Conservation (phyloP, 176 grass and related monocot genomes). For the Oryza nivara region DNA sequence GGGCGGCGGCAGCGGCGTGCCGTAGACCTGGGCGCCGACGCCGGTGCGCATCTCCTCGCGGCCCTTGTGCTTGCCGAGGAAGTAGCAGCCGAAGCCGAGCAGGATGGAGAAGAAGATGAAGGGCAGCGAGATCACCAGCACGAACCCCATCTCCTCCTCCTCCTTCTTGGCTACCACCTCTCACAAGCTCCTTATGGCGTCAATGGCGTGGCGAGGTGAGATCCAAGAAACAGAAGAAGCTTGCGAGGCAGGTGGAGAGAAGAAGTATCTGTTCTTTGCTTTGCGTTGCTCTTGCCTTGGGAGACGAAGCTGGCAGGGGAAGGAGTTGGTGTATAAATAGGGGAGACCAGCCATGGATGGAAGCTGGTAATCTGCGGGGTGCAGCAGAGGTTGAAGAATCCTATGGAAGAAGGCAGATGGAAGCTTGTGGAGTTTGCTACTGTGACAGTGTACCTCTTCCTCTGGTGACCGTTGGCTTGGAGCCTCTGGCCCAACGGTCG, state of each 20-base stretch:
- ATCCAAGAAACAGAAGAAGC: not conserved
- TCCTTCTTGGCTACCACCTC: no score
- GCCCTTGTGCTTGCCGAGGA: constrained; percentile 71
- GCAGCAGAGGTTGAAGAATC: constrained; percentile 16
- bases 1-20: constrained; percentile 57
- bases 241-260: not conserved
- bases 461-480: constrained; percentile 41
- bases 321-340: constrained; percentile 7
- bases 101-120: constrained; percentile 73
- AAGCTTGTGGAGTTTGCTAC: constrained; percentile 42
- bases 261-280: no score
- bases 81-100: constrained; percentile 82
- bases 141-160: constrained; percentile 56
- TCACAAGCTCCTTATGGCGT: no score
- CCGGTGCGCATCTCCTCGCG: constrained; percentile 63
- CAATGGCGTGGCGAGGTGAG: not conserved
- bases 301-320: not conserved
- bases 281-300: constrained; percentile 43
- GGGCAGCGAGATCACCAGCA: constrained; percentile 68
- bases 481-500: constrained; percentile 32
- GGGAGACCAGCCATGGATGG: not conserved
- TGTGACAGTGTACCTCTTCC: not conserved
- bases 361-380: not conserved
- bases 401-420: constrained; percentile 30
- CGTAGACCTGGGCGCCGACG: constrained; percentile 63